Percentiles rank a stretch among this genome's conserved stretches.
Conservation (phyloP, 2,329 filamentous ascomycete genomes). For the Orbilia ellipsospora region DNA sequence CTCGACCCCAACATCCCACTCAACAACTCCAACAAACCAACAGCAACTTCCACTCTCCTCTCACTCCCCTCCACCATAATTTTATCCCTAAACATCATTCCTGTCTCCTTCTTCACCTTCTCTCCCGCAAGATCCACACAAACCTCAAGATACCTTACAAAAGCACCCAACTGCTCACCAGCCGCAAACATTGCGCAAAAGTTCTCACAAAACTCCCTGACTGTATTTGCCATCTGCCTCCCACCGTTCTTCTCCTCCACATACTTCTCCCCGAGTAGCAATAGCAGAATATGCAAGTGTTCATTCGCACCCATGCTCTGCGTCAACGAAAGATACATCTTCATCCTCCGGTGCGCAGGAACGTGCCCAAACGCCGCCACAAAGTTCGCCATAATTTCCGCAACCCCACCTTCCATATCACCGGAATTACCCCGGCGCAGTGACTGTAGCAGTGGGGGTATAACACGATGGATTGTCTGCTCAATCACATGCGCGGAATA, state of each 20-base stretch:
- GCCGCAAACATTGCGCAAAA: slow-evolving; percentile 79
- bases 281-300: slow-evolving; percentile 85
- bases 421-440: slow-evolving; percentile 73
- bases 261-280: slow-evolving; percentile 91
- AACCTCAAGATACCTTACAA: slow-evolving; percentile 80
- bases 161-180: slow-evolving; percentile 79
- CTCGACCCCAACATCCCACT: slow-evolving; percentile 54
- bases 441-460: slow-evolving; percentile 88
- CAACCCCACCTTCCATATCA: slow-evolving; percentile 75
- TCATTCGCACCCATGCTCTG: slow-evolving; percentile 86
- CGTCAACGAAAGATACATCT: slow-evolving; percentile 84
- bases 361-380: slow-evolving; percentile 97
- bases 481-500: slow-evolving; percentile 97
- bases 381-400: slow-evolving; percentile 93
- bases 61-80: slow-evolving; percentile 38
- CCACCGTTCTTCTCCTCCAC: slow-evolving; percentile 71
- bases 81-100: slow-evolving; percentile 55
- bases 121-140: slow-evolving; percentile 79
- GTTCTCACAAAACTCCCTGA: slow-evolving; percentile 75
- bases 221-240: slow-evolving; percentile 52
- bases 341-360: slow-evolving; percentile 82
- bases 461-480: slow-evolving; percentile 91
- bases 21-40: slow-evolving; percentile 62
- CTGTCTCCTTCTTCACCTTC: slow-evolving; percentile 68
- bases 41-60: slow-evolving; percentile 62